A percentile compares a stretch with the other conserved stretches of the same genome.
phyloP scores from a whole-genome alignment of 2,329 filamentous ascomycete species.

The Microdochium paspali region DNA sequence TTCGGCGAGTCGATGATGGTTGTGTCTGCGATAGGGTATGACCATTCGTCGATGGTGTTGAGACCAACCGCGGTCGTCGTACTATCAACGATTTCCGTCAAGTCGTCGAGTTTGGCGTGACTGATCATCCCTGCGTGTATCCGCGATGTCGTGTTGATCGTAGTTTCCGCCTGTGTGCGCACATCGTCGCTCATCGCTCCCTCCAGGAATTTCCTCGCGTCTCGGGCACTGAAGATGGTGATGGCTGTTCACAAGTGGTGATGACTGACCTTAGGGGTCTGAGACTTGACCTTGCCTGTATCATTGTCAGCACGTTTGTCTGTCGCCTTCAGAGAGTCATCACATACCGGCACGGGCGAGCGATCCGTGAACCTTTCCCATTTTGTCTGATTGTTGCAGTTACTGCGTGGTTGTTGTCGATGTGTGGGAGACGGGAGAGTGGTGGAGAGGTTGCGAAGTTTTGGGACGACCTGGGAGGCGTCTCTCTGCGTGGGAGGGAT shows the following conservation, averaged over 20 bases:
- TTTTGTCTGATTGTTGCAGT: slow-evolving; percentile 15
- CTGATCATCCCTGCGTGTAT: no score
- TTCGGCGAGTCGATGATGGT: no score
- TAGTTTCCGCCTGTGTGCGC: no score
- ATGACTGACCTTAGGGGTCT: slow-evolving; percentile 74
- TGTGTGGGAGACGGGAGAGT: slow-evolving; percentile 5
- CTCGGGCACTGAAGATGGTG: background rate
- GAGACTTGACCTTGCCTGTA: slow-evolving; percentile 90
- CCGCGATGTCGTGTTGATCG: no score
- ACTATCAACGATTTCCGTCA: no score
- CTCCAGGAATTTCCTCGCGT: background rate
- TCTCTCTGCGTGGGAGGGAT: background rate
- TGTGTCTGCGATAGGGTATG: no score
- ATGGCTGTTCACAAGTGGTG: background rate
- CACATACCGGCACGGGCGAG: slow-evolving; percentile 68
- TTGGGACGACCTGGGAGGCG: slow-evolving; percentile 1
- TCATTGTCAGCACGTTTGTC: slow-evolving; percentile 13
- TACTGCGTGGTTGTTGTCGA: slow-evolving; percentile 9
- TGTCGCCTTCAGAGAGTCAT: slow-evolving; percentile 6
- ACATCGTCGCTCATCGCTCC: background rate
- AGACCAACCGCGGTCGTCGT: no score
- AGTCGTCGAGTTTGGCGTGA: no score
- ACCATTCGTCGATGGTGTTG: no score
- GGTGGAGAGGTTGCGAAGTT: slow-evolving; percentile 3
- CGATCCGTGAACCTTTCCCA: slow-evolving; percentile 41